Evolutionary conservation across 345 rosid genomes (phyloP).

Genomic region (Hypericum androsaemum): DNA sequence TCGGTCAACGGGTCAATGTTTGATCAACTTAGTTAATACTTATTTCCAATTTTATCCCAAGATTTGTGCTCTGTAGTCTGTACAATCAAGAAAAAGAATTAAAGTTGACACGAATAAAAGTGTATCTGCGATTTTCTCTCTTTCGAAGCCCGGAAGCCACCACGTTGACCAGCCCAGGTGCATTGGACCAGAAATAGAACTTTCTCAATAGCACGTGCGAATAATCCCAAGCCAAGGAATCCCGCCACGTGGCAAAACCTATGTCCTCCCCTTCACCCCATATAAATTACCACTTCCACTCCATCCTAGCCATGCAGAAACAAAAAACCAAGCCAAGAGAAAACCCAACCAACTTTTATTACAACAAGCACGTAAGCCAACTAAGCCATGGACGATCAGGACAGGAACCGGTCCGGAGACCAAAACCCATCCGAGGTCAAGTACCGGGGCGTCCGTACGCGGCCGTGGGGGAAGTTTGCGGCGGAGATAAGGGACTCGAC

Average conservation of each 20-base stretch:
- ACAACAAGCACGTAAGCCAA: not conserved
- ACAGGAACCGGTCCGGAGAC: conserved; percentile 4
- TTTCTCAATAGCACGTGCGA: conserved; percentile 19
- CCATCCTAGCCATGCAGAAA: conserved; percentile 31
- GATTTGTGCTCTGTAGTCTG: too few relatives aligned
- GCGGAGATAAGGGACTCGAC: too few relatives aligned
- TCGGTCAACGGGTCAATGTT: too few relatives aligned
- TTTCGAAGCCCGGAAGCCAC: conserved; percentile 25
- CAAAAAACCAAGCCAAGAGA: not conserved
- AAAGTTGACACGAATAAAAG: not conserved
- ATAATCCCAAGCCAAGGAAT: too few relatives aligned
- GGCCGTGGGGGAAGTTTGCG: conserved; percentile 39
- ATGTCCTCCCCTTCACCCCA: conserved; percentile 5
- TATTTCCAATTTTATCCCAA: too few relatives aligned
- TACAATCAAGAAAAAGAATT: not conserved
- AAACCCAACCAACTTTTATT: too few relatives aligned
- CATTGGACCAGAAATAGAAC: conserved; percentile 28
- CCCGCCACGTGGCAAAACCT: too few relatives aligned
- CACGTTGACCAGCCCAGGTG: conserved; percentile 41
- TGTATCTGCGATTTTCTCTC: not conserved
- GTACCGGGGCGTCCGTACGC: conserved; percentile 62
- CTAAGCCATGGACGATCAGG: conserved; percentile 18
- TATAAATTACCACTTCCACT: too few relatives aligned
- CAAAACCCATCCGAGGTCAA: conserved; percentile 21
- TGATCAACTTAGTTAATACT: too few relatives aligned